These are phyloP conservation scores for Dactylonectria estremocensis DNA, from an alignment of 2,329 filamentous ascomycete genomes.

Conservation along the genomic window DNA sequence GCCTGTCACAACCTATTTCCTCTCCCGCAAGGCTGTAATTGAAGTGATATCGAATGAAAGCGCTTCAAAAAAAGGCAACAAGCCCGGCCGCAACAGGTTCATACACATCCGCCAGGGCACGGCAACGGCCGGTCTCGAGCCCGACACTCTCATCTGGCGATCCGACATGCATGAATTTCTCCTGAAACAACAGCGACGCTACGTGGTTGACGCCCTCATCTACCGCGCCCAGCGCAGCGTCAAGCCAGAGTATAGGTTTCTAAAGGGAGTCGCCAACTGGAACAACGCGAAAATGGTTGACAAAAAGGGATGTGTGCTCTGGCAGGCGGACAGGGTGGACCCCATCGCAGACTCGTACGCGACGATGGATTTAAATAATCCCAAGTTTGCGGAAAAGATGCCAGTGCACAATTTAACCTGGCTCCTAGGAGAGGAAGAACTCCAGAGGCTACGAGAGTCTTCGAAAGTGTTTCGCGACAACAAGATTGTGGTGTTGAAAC, in stretches of 20 bases:
- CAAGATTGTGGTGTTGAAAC: conserved; percentile 60
- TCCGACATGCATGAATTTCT: conserved; percentile 70
- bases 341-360: conserved; percentile 57
- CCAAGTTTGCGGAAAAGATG: conserved; percentile 55
- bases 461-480: conserved; percentile 55
- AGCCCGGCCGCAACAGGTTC: conserved; percentile 34
- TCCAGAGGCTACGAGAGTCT: conserved; percentile 56
- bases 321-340: conserved; percentile 50
- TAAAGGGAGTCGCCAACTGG: conserved; percentile 60
- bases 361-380: conserved; percentile 59
- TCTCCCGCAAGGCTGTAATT: conserved; percentile 50
- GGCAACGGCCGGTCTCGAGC: conserved; percentile 32
- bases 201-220: conserved; percentile 63
- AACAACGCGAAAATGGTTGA: conserved; percentile 58
- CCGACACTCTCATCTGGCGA: conserved; percentile 52
- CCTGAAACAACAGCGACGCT: conserved; percentile 64
- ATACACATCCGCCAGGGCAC: conserved; percentile 47
- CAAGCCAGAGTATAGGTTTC: conserved; percentile 55
- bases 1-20: conserved; percentile 43
- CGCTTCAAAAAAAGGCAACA: conserved; percentile 26
- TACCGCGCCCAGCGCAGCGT: conserved; percentile 31
- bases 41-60: conserved; percentile 43
- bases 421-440: conserved; percentile 66
- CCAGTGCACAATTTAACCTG: conserved; percentile 67
- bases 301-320: conserved; percentile 64